These are phyloP conservation scores for Gynochthodes officinalis DNA, from an alignment of 257 asterid genomes.

Conservation along the genomic window DNA sequence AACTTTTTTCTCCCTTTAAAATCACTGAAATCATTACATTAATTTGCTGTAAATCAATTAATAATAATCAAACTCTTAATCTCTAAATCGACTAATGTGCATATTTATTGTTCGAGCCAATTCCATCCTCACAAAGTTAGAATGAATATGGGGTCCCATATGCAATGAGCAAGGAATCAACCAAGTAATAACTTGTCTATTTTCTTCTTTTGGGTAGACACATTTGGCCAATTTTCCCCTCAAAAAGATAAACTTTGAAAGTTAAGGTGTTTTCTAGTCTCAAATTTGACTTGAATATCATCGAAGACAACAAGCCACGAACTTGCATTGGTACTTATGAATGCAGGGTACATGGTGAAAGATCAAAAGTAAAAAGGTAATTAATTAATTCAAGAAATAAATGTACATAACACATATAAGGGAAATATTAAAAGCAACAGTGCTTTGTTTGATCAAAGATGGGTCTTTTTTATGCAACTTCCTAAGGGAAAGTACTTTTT, in stretches of 20 bases:
- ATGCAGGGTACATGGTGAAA: not conserved
- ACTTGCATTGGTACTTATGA: not conserved
- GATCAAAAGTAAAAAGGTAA: not conserved
- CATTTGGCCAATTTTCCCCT: not conserved
- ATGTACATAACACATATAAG: not conserved
- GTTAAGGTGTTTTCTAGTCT: not conserved
- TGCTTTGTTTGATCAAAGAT: not conserved
- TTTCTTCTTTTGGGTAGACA: not conserved
- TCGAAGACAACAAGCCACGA: not conserved
- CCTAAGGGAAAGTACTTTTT: not conserved
- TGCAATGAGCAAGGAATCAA: not conserved
- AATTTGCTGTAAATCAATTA: too few species aligned
- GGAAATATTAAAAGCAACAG: constrained; percentile 2
- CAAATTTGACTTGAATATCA: constrained; percentile 3
- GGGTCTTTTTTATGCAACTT: constrained; percentile 9
- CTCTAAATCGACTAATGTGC: too few species aligned
- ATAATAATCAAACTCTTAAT: too few species aligned
- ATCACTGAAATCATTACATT: too few species aligned
- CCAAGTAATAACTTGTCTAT: not conserved
- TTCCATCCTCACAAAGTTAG: too few species aligned
- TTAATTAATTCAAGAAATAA: not conserved
- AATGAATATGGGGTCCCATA: not conserved
- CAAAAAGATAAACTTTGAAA: not conserved
- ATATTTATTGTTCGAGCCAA: too few species aligned
- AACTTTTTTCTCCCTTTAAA: too few species aligned